Evolutionary conservation across 1,139 yeast genomes (phyloP).

Genomic region (Pichia kudriavzevii): DNA sequence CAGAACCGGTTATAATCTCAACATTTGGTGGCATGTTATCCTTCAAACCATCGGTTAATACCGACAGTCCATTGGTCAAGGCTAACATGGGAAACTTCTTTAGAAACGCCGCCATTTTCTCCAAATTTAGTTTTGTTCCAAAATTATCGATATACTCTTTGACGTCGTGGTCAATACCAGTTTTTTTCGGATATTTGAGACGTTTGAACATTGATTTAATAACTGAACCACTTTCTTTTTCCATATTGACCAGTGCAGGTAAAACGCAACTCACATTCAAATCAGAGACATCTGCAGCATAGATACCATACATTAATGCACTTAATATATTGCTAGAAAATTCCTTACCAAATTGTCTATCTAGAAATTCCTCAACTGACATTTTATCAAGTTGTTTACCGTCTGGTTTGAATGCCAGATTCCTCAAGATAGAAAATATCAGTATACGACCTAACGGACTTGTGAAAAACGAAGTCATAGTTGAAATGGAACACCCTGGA

Average conservation of each 20-base stretch:
- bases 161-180: conserved; percentile 18
- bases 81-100: conserved; percentile 41
- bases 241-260: conserved; percentile 46
- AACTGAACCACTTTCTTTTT: conserved; percentile 54
- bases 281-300: conserved; percentile 72
- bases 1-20: conserved; percentile 27
- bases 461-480: conserved; percentile 36
- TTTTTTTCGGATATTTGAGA: conserved; percentile 3
- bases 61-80: conserved; percentile 43
- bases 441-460: conserved; percentile 35
- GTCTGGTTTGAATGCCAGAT: conserved; percentile 34
- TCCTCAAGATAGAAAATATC: conserved; percentile 33
- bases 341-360: conserved; percentile 58
- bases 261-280: conserved; percentile 59
- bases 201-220: conserved; percentile 22
- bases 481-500: conserved; percentile 27
- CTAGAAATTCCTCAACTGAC: conserved; percentile 51
- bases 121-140: conserved; percentile 33
- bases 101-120: conserved; percentile 31
- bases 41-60: conserved; percentile 35
- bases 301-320: conserved; percentile 83
- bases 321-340: conserved; percentile 63
- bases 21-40: conserved; percentile 37
- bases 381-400: conserved; percentile 6
- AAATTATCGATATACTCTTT: conserved; percentile 29